These are phyloP conservation scores for Biscogniauxia marginata DNA, from an alignment of 2,329 filamentous ascomycete genomes.

Conservation along the genomic window DNA sequence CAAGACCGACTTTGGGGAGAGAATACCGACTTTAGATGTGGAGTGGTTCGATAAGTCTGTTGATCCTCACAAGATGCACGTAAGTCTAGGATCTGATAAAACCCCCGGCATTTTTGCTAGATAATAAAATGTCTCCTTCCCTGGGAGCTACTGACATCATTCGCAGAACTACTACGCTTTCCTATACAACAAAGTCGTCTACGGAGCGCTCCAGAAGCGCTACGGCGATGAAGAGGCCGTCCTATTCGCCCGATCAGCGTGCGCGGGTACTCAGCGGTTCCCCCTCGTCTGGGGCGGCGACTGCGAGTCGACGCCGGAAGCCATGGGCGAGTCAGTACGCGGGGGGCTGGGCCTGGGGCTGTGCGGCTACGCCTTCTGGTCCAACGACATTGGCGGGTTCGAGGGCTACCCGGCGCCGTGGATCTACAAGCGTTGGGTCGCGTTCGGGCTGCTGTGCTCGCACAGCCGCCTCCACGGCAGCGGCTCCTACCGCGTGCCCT, in stretches of 20 bases:
- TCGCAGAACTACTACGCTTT: conserved; percentile 69
- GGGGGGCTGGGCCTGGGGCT: conserved; percentile 64
- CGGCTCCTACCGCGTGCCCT: conserved; percentile 71
- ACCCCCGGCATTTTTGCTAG: neutral
- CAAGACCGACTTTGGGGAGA: conserved; percentile 76
- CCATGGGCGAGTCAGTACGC: conserved; percentile 68
- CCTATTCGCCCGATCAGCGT: conserved; percentile 64
- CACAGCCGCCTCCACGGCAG: conserved; percentile 71
- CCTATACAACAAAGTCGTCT: conserved; percentile 69
- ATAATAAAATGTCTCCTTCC: neutral
- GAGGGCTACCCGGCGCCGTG: conserved; percentile 65
- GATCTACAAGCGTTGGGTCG: conserved; percentile 77
- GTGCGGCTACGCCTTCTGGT: conserved; percentile 67
- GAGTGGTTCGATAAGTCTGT: conserved; percentile 59
- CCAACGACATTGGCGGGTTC: conserved; percentile 70
- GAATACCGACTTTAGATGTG: conserved; percentile 65
- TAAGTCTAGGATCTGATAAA: conserved; percentile 10
- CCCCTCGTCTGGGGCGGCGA: conserved; percentile 73
- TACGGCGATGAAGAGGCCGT: conserved; percentile 55
- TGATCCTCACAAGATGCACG: conserved; percentile 67
- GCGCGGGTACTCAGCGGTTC: conserved; percentile 67
- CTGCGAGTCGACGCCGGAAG: conserved; percentile 71
- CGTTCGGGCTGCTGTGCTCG: conserved; percentile 69
- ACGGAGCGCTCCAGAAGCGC: conserved; percentile 60
- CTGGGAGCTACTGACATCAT: neutral